These are phyloP conservation scores for Esteya vermicola DNA, from an alignment of 2,329 filamentous ascomycete species.

Conservation along the genomic window DNA sequence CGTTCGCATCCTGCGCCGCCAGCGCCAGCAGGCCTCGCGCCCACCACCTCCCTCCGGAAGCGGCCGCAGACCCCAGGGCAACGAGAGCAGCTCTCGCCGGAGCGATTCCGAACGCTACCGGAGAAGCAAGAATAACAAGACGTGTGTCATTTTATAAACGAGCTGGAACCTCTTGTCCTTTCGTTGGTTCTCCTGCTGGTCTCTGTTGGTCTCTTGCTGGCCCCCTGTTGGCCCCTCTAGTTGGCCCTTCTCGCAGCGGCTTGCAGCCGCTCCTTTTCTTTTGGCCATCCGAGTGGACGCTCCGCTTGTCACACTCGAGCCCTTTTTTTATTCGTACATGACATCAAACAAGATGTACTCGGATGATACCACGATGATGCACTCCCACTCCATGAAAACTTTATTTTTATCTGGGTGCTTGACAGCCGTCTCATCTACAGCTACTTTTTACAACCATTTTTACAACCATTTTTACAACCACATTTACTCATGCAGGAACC, in stretches of 20 bases:
- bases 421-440: no score
- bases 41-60: conserved; percentile 9
- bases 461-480: no score
- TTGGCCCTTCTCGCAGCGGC: background rate
- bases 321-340: background rate
- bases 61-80: conserved; percentile 8
- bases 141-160: conserved; percentile 12
- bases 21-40: conserved; percentile 16
- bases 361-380: no score
- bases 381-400: no score
- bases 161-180: background rate
- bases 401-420: no score
- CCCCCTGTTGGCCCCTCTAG: background rate
- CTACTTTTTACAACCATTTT: no score
- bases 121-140: conserved; percentile 8
- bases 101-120: conserved; percentile 11
- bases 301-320: background rate
- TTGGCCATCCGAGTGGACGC: background rate
- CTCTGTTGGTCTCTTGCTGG: background rate
- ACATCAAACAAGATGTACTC: background rate
- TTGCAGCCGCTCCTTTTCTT: background rate
- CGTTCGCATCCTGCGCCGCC: conserved; percentile 69
- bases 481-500: no score
- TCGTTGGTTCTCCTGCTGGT: background rate
- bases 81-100: conserved; percentile 7